Conservation (phyloP, 768 basidiomycete genomes). For the Mycena belliarum region DNA sequence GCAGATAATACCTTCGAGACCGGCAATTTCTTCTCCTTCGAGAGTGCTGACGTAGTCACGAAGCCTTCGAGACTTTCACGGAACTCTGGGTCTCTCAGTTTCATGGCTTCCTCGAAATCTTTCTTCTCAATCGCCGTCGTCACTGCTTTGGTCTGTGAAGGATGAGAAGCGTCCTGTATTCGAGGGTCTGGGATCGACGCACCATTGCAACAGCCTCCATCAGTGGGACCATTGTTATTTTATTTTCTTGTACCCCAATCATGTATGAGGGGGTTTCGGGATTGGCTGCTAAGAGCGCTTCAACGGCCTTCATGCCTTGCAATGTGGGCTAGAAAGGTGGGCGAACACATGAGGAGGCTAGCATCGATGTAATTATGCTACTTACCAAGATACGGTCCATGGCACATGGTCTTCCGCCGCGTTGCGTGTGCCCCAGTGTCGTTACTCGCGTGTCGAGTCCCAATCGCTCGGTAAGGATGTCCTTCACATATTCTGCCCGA, state of each 20-base stretch:
- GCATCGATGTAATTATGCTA: not conserved
- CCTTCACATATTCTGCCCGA: slow-evolving; percentile 86
- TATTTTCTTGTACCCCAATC: slow-evolving; percentile 95
- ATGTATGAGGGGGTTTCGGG: slow-evolving; percentile 95
- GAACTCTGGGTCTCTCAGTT: slow-evolving; percentile 90
- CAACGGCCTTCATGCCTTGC: slow-evolving; percentile 94
- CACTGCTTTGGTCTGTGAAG: slow-evolving; percentile 78
- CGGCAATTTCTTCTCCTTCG: slow-evolving; percentile 55
- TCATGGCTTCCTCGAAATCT: slow-evolving; percentile 87
- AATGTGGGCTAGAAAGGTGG: slow-evolving; percentile 80
- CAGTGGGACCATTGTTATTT: slow-evolving; percentile 87
- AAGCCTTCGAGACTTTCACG: slow-evolving; percentile 87
- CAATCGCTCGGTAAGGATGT: slow-evolving; percentile 81
- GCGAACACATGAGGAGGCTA: not conserved
- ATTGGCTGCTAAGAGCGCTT: slow-evolving; percentile 81
- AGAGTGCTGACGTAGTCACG: slow-evolving; percentile 65
- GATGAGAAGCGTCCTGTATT: not conserved
- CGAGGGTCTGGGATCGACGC: slow-evolving; percentile 4
- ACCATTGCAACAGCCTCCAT: slow-evolving; percentile 94
- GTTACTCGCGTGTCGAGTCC: slow-evolving; percentile 96
- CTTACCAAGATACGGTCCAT: slow-evolving; percentile 88
- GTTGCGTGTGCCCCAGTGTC: slow-evolving; percentile 94
- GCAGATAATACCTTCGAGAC: slow-evolving; percentile 38
- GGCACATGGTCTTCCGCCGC: slow-evolving; percentile 93
- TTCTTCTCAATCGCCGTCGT: slow-evolving; percentile 77